Evolutionary conservation across 208 protist genomes (phyloP).

Genomic region (Hexamita inflata): DNA sequence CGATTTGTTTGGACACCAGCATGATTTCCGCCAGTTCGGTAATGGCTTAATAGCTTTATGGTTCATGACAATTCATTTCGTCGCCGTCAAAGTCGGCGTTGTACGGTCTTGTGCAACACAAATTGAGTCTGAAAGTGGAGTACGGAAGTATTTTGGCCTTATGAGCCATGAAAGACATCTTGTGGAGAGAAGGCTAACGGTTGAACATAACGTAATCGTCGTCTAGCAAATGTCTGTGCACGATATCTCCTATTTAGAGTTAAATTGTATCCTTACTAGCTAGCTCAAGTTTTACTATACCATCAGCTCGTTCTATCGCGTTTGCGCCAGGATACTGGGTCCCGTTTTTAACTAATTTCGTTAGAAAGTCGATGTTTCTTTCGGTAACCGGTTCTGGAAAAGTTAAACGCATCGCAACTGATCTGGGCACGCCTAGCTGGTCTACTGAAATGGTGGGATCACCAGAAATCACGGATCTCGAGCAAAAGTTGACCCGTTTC

Average conservation of each 20-base stretch:
- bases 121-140: slow-evolving; percentile 97
- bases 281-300: no score
- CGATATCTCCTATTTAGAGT: slow-evolving; percentile 84
- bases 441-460: slow-evolving; percentile 31
- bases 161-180: slow-evolving; percentile 93
- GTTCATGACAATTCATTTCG: slow-evolving; percentile 98
- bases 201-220: slow-evolving; percentile 96
- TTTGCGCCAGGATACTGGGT: slow-evolving; percentile 84
- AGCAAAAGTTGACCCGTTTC: slow-evolving; percentile 98
- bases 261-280: no score
- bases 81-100: slow-evolving; percentile 98
- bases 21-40: slow-evolving; percentile 86
- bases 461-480: slow-evolving; percentile 92
- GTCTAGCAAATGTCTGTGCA: slow-evolving; percentile 94
- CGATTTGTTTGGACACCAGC: slow-evolving; percentile 80
- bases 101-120: slow-evolving; percentile 67
- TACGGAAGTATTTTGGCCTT: slow-evolving; percentile 70
- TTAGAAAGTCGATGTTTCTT: slow-evolving; percentile 76
- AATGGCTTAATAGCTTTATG: slow-evolving; percentile 92
- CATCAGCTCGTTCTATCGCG: slow-evolving; percentile 31
- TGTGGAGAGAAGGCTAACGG: slow-evolving; percentile 93
- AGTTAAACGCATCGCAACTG: slow-evolving; percentile 88
- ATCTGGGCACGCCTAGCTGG: slow-evolving; percentile 91
- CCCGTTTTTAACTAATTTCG: slow-evolving; percentile 73
- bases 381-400: slow-evolving; percentile 92